A percentile compares a stretch with the other conserved stretches of the same genome.
Evolutionary conservation across 192 early-diverging fungal species (phyloP).

Genomic region (Podila horticola): DNA sequence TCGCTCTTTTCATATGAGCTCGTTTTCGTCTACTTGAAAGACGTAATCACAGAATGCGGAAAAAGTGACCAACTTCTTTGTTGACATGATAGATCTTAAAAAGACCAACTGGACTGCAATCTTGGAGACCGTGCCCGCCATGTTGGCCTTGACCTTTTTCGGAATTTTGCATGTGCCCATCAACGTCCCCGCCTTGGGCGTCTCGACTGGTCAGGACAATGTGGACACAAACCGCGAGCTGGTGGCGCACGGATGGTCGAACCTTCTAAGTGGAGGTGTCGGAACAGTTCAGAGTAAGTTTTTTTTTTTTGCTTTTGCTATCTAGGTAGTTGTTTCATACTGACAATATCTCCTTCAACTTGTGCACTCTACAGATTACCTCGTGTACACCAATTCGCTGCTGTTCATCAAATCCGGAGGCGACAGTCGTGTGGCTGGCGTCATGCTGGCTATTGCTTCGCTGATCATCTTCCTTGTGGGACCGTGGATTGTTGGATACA

Average conservation of each 20-base stretch:
- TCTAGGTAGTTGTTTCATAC: too few relatives aligned
- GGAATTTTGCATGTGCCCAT: conserved; percentile 97
- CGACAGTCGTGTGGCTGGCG: conserved; percentile 83
- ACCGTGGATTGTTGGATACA: conserved; percentile 87
- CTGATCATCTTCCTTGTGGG: conserved; percentile 83
- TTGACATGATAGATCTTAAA: conserved; percentile 60
- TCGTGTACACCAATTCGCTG: conserved; percentile 93
- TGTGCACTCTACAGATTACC: conserved; percentile 69
- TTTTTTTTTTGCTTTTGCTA: not conserved
- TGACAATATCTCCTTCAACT: too few relatives aligned
- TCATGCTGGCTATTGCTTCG: conserved; percentile 83
- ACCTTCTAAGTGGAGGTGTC: conserved; percentile 81
- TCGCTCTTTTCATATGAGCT: not conserved
- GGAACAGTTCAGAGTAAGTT: conserved; percentile 80
- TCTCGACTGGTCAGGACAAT: conserved; percentile 87
- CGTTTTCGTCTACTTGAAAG: too few relatives aligned
- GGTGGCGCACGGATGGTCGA: conserved; percentile 91
- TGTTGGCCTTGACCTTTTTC: conserved; percentile 94
- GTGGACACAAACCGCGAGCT: conserved; percentile 95
- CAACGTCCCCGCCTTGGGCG: conserved; percentile 93
- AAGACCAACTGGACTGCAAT: conserved; percentile 76
- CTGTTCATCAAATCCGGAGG: conserved; percentile 96
- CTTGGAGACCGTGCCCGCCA: conserved; percentile 82
- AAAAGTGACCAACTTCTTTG: not conserved
- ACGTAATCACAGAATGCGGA: not conserved